A percentile compares a stretch with the other conserved stretches of the same genome.
Conservation (phyloP, 345 rosid species). For the Isatis tinctoria region DNA sequence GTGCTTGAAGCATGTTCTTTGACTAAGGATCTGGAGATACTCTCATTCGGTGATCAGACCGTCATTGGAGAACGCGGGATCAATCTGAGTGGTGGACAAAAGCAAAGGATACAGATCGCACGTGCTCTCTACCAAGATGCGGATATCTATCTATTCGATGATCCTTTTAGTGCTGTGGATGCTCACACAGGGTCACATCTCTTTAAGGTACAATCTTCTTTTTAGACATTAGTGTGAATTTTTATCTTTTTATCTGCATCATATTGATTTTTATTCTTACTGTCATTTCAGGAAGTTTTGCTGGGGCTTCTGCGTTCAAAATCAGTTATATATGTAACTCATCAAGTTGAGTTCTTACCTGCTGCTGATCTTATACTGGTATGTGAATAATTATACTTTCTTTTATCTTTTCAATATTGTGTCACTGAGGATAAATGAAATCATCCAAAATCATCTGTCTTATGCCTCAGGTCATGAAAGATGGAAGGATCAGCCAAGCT, state of each 20-base stretch:
- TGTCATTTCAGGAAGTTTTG: constrained; percentile 53
- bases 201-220: constrained; percentile 49
- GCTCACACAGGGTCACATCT: constrained; percentile 86
- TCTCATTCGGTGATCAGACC: constrained; percentile 76
- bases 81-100: constrained; percentile 88
- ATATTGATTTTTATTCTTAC: not conserved
- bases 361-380: constrained; percentile 77
- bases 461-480: constrained; percentile 64
- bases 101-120: constrained; percentile 79
- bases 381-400: constrained; percentile 16
- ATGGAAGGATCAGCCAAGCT: constrained; percentile 69
- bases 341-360: constrained; percentile 81
- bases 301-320: constrained; percentile 47
- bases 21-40: constrained; percentile 65
- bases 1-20: constrained; percentile 72
- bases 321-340: constrained; percentile 76
- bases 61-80: constrained; percentile 85
- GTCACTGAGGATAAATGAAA: not conserved
- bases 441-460: not conserved
- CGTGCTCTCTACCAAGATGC: constrained; percentile 88
- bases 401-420: not conserved
- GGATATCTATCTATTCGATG: constrained; percentile 79
- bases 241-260: not conserved
- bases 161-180: constrained; percentile 92
- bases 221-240: not conserved